These are phyloP conservation scores for Ambrosia trifida DNA, from an alignment of 129 eudicot genomes.

Conservation along the genomic window DNA sequence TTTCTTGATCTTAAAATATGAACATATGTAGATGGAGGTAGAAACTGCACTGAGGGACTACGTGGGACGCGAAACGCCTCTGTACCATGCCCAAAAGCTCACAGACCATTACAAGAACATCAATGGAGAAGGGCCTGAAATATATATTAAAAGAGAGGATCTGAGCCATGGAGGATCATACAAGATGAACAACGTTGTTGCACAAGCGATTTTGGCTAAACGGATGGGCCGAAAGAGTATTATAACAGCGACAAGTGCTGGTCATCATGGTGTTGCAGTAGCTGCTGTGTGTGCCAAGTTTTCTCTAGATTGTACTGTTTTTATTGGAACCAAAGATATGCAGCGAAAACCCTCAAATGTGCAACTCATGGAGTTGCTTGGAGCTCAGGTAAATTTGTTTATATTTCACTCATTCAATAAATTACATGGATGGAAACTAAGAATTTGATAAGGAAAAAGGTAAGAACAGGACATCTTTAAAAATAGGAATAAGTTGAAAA, in stretches of 20 bases:
- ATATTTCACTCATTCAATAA: too few species aligned
- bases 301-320: slow-evolving; percentile 46
- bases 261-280: slow-evolving; percentile 61
- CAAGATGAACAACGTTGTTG: slow-evolving; percentile 67
- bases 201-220: slow-evolving; percentile 63
- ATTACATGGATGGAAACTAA: too few species aligned
- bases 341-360: slow-evolving; percentile 50
- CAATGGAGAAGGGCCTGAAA: slow-evolving; percentile 59
- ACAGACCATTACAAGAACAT: slow-evolving; percentile 55
- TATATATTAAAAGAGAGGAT: slow-evolving; percentile 76
- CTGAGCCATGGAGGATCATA: slow-evolving; percentile 67
- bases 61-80: slow-evolving; percentile 71
- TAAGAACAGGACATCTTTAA: too few species aligned
- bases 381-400: slow-evolving; percentile 41
- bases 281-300: slow-evolving; percentile 70
- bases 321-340: slow-evolving; percentile 47
- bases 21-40: slow-evolving; percentile 41
- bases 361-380: slow-evolving; percentile 51
- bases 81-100: slow-evolving; percentile 57
- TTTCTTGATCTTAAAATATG: not conserved
- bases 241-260: slow-evolving; percentile 59
- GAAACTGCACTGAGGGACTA: slow-evolving; percentile 51
- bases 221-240: slow-evolving; percentile 51
- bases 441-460: too few species aligned
- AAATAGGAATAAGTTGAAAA: too few species aligned